These are phyloP conservation scores for Hyaloscypha finlandica DNA, from an alignment of 495 filamentous ascomycete genomes.

Conservation along the genomic window DNA sequence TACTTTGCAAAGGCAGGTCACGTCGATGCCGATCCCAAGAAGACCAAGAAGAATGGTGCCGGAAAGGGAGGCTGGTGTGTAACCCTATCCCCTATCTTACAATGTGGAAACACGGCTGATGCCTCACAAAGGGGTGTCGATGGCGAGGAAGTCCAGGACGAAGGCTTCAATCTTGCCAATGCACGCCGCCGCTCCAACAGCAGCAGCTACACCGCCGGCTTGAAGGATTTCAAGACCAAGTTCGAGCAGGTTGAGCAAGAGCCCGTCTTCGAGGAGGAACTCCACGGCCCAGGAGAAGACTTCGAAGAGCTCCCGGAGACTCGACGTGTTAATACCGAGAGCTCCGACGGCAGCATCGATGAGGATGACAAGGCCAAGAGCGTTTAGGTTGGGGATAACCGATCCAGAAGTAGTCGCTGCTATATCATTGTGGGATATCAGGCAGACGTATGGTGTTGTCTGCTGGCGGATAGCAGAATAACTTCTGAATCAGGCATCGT, in stretches of 20 bases:
- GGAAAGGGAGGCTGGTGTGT: slow-evolving; percentile 93
- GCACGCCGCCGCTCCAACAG: slow-evolving; percentile 91
- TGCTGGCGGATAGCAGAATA: slow-evolving; percentile 29
- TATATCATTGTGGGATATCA: slow-evolving; percentile 22
- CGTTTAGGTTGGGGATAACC: slow-evolving; percentile 19
- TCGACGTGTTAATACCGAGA: slow-evolving; percentile 53
- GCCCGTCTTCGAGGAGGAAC: slow-evolving; percentile 84
- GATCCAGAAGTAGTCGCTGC: slow-evolving; percentile 24
- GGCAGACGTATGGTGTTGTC: slow-evolving; percentile 27
- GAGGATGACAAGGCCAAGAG: slow-evolving; percentile 44
- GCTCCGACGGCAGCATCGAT: slow-evolving; percentile 46
- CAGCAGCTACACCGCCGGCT: slow-evolving; percentile 62
- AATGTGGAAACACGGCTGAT: slow-evolving; percentile 12
- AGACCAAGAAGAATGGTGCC: slow-evolving; percentile 94
- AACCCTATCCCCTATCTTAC: slow-evolving; percentile 10
- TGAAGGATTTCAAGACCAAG: slow-evolving; percentile 79
- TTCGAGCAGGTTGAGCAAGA: slow-evolving; percentile 84
- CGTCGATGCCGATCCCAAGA: slow-evolving; percentile 79
- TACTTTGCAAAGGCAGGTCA: slow-evolving; percentile 91
- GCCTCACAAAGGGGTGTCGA: slow-evolving; percentile 66
- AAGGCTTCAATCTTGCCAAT: slow-evolving; percentile 77
- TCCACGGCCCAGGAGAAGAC: slow-evolving; percentile 61
- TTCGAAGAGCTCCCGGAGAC: slow-evolving; percentile 39
- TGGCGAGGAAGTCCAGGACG: slow-evolving; percentile 82
- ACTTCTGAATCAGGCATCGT: slow-evolving; percentile 24